Evolutionary conservation across 352 stramenopile species (phyloP), one percentile per base, ranked within the genome.

Genomic region (Phytopythium cucurbitacearum): DNA sequence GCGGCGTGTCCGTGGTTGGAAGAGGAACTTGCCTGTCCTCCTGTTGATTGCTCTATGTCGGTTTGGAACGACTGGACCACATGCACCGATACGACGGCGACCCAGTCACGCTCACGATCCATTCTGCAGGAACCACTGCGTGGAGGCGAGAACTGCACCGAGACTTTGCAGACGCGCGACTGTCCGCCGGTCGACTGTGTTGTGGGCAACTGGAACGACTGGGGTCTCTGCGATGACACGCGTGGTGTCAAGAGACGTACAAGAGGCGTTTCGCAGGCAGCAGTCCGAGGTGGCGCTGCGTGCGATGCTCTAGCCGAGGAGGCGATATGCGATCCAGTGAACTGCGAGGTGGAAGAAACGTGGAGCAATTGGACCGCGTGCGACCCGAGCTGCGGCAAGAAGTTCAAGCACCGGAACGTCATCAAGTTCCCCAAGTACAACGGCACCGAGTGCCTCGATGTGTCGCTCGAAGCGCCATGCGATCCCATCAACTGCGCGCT

Each of bases 131-230:
- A 68, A 2, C 34, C 66, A 0, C 41, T 83, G 15, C 74, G 64
- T n/a, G 67, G 65, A 15, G 75, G 73, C 6, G 63, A 62, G 11
- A 56, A 34, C 3, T 84, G 76, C 12, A 60, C 60, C 4, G 44
- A 61, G 7, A 43, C 62, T 1, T 40, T 54, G 0, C 69, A 86
- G 32, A 71, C 53, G 4, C 53, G 54, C 13, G 48, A 57, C 5
- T 86, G 75, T 48, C 68, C 71, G 8, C 57, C 67, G 0, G 62
- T 87, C 7, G 60, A 76, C 42, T 89, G 78, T 16, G 66, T 79
- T 10, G 51, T 84, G 9, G 53, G 69, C 1, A 7, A 11, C 2
- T 81, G 68, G 69, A 51, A 47, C 1, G 4, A 15, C 0, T 82
- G 72, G 69, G 34, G 56, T 7, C 42, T n/a, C 2, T 78, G 72